Conservation (phyloP, 192 early-diverging fungal genomes). For the Coemansia sp. region DNA sequence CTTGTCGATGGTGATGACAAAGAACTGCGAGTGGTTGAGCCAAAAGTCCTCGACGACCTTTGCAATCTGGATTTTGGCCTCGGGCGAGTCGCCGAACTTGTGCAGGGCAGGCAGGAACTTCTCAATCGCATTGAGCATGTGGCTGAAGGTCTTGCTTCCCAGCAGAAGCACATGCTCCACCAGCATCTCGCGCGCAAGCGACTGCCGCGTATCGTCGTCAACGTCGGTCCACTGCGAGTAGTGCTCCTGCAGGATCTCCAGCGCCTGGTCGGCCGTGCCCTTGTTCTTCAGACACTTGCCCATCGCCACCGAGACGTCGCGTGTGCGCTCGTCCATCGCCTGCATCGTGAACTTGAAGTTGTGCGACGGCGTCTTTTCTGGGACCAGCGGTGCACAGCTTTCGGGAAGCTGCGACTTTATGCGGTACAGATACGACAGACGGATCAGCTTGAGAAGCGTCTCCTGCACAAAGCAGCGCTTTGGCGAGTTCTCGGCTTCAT, state of each 20-base stretch:
- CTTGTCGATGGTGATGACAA: constrained; percentile 92
- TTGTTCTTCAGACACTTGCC: constrained; percentile 49
- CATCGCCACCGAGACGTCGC: constrained; percentile 60
- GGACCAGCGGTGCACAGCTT: constrained; percentile 59
- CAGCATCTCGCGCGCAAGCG: constrained; percentile 68
- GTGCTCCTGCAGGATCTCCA: constrained; percentile 50
- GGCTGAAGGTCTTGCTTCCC: constrained; percentile 92
- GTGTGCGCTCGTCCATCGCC: constrained; percentile 60
- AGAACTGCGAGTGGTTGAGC: constrained; percentile 83
- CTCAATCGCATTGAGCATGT: constrained; percentile 90
- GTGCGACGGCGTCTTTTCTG: constrained; percentile 65
- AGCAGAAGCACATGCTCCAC: constrained; percentile 81
- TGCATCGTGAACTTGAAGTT: constrained; percentile 68
- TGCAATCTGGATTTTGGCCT: constrained; percentile 73
- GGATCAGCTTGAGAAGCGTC: constrained; percentile 80
- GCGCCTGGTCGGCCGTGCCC: constrained; percentile 48
- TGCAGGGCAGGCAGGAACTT: constrained; percentile 60
- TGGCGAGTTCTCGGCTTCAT: constrained; percentile 25
- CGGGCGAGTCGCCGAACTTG: constrained; percentile 49
- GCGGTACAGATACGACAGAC: constrained; percentile 88
- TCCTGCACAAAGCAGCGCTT: constrained; percentile 73
- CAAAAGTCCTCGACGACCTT: constrained; percentile 74
- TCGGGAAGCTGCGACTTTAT: constrained; percentile 77
- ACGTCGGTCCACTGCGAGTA: constrained; percentile 48
- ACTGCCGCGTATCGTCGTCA: constrained; percentile 31